These are phyloP conservation scores for Scheffersomyces lignicola DNA, from an alignment of 1,139 yeast species.

Conservation along the genomic window DNA sequence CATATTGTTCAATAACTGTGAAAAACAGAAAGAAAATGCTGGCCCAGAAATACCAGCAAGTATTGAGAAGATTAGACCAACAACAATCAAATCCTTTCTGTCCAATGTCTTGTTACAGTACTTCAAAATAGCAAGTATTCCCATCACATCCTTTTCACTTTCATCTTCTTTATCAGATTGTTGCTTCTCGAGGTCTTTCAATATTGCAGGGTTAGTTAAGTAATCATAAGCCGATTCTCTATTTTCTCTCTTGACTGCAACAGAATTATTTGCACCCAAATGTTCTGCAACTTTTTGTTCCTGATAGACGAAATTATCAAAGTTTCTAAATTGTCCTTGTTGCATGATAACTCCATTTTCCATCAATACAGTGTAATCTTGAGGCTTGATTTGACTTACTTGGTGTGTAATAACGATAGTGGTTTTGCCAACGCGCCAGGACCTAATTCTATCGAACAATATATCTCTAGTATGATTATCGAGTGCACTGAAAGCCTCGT, in stretches of 20 bases:
- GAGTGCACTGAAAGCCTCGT: constrained; percentile 83
- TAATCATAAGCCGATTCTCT: constrained; percentile 15
- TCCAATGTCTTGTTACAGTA: constrained; percentile 34
- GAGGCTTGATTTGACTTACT: constrained; percentile 48
- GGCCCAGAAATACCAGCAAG: constrained; percentile 70
- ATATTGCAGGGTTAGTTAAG: constrained; percentile 24
- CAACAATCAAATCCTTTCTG: constrained; percentile 33
- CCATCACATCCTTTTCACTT: constrained; percentile 15
- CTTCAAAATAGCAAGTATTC: constrained; percentile 33
- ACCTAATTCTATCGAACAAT: constrained; percentile 50
- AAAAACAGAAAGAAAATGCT: constrained; percentile 72
- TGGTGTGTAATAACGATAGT: constrained; percentile 86
- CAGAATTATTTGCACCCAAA: background rate
- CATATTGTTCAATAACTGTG: constrained; percentile 63
- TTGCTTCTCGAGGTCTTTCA: constrained; percentile 21
- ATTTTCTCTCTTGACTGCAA: background rate
- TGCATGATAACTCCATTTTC: constrained; percentile 53
- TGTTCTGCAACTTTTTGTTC: background rate
- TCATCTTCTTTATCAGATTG: background rate
- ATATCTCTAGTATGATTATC: constrained; percentile 51
- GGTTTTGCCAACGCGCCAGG: constrained; percentile 67
- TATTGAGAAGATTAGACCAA: constrained; percentile 57
- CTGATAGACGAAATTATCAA: background rate
- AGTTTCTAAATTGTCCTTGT: constrained; percentile 9
- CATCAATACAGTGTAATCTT: constrained; percentile 59